Conservation (phyloP, 2,329 filamentous ascomycete species). For the Dichotomopilus funicola region DNA sequence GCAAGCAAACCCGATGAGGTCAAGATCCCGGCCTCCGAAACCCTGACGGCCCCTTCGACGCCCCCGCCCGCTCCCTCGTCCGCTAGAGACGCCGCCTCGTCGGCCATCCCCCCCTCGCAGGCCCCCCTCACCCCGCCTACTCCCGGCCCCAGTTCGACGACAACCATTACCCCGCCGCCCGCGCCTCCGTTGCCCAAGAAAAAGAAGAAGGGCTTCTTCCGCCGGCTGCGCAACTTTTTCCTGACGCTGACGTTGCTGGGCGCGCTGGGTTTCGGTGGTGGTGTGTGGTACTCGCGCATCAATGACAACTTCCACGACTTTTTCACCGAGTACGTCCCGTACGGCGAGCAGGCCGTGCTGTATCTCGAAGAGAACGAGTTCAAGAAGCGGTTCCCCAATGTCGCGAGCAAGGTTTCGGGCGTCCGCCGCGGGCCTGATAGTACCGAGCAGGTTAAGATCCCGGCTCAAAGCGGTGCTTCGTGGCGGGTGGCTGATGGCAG, state of each 20-base stretch:
- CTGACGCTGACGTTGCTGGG: conserved; percentile 71
- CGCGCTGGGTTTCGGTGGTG: conserved; percentile 73
- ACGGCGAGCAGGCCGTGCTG: conserved; percentile 86
- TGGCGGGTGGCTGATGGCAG: conserved; percentile 66
- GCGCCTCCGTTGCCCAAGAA: conserved; percentile 28
- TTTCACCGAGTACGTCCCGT: conserved; percentile 95
- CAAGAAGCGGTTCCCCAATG: conserved; percentile 68
- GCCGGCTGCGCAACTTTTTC: conserved; percentile 70
- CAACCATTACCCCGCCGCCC: conserved; percentile 30
- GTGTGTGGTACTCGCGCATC: conserved; percentile 85
- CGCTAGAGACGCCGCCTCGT: conserved; percentile 31
- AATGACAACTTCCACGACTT: conserved; percentile 98
- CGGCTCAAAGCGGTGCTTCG: conserved; percentile 76
- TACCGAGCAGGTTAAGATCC: conserved; percentile 69
- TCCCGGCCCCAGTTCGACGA: conserved; percentile 30
- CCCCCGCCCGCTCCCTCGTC: conserved; percentile 30
- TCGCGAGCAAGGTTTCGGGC: conserved; percentile 40
- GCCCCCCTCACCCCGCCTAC: conserved; percentile 37
- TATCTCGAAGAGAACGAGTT: conserved; percentile 96
- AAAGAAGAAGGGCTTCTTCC: conserved; percentile 59
- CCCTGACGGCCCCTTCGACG: conserved; percentile 42
- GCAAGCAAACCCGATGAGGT: conserved; percentile 44
- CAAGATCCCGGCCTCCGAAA: conserved; percentile 50
- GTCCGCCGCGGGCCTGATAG: conserved; percentile 41
- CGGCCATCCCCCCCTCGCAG: conserved; percentile 33